Percentiles rank a stretch among this genome's conserved stretches.
Conservation (phyloP, 148 eudicot genomes). For the Persicaria maculosa region DNA sequence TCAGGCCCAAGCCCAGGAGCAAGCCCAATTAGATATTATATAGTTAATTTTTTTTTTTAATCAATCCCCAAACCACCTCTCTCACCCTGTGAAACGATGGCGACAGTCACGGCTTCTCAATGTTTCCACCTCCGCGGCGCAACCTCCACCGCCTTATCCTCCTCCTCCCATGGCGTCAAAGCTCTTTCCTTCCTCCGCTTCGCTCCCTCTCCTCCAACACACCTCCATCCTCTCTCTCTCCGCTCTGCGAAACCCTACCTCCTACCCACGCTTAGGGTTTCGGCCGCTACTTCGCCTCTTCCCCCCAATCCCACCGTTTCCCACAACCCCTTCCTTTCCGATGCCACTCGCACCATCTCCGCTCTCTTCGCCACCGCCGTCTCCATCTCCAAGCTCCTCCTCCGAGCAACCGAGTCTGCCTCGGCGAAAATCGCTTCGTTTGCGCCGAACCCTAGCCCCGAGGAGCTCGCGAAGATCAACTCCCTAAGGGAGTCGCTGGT, state of each 20-base stretch:
- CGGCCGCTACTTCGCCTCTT: background rate
- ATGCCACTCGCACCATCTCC: conserved; percentile 39
- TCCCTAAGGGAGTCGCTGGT: conserved; percentile 22
- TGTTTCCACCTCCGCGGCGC: conserved; percentile 16
- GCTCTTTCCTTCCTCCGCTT: conserved; percentile 2
- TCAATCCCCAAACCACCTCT: background rate
- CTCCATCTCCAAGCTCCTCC: conserved; percentile 25
- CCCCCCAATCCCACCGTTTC: conserved; percentile 10
- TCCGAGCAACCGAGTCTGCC: conserved; percentile 1
- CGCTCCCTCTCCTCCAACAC: conserved; percentile 5
- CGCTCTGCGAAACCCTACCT: conserved; percentile 8
- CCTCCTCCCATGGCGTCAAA: conserved; percentile 1
- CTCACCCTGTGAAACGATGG: conserved; percentile 18
- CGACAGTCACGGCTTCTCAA: conserved; percentile 21
- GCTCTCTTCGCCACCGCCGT: conserved; percentile 31
- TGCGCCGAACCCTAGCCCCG: conserved; percentile 15
- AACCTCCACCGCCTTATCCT: conserved; percentile 15
- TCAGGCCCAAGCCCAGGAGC: background rate
- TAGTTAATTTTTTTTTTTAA: background rate
- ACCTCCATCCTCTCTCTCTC: conserved; percentile 15
- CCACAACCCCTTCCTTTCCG: conserved; percentile 19
- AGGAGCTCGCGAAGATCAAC: conserved; percentile 15
- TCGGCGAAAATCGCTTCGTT: conserved; percentile 17
- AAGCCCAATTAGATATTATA: background rate
- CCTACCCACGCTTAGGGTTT: conserved; percentile 16